These are phyloP conservation scores for Sutorius eximius DNA, from an alignment of 1,284 basidiomycete genomes.

Conservation along the genomic window DNA sequence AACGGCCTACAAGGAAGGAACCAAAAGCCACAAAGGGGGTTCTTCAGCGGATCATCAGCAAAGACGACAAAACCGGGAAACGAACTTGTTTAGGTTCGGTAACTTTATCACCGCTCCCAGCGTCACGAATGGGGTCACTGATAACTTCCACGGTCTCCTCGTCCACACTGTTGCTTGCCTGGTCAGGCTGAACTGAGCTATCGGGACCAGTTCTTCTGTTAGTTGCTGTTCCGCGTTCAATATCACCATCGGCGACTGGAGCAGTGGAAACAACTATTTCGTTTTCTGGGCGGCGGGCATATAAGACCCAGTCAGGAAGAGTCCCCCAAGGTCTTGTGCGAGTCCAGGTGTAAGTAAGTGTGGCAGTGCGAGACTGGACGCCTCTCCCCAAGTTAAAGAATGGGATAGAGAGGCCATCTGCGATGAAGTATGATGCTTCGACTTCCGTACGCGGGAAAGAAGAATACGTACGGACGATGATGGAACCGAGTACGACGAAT, in stretches of 20 bases:
- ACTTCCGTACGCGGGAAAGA: not conserved
- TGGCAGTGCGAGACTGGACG: constrained; percentile 58
- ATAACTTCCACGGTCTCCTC: not conserved
- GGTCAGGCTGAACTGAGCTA: not conserved
- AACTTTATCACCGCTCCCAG: not conserved
- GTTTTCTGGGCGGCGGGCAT: constrained; percentile 35
- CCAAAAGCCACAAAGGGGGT: not conserved
- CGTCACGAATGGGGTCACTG: not conserved
- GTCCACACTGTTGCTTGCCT: not conserved
- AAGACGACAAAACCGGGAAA: constrained; percentile 5
- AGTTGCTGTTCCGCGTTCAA: constrained; percentile 24
- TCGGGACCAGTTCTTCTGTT: not conserved
- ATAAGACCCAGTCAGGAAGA: constrained; percentile 55
- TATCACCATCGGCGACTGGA: constrained; percentile 15
- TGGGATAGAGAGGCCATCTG: constrained; percentile 86
- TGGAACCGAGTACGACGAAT: constrained; percentile 83
- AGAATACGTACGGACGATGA: constrained; percentile 65
- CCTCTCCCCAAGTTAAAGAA: constrained; percentile 77
- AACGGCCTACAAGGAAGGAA: constrained; percentile 14
- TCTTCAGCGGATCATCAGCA: constrained; percentile 17
- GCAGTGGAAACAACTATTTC: not conserved
- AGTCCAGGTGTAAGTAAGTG: constrained; percentile 36
- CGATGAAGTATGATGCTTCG: not conserved
- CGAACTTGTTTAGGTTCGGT: constrained; percentile 22
- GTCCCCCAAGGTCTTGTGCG: constrained; percentile 27